Percentiles rank a stretch among this genome's conserved stretches.
Evolutionary conservation across 1,139 yeast genomes (phyloP).

Genomic region (Yamadazyma friedrichii): DNA sequence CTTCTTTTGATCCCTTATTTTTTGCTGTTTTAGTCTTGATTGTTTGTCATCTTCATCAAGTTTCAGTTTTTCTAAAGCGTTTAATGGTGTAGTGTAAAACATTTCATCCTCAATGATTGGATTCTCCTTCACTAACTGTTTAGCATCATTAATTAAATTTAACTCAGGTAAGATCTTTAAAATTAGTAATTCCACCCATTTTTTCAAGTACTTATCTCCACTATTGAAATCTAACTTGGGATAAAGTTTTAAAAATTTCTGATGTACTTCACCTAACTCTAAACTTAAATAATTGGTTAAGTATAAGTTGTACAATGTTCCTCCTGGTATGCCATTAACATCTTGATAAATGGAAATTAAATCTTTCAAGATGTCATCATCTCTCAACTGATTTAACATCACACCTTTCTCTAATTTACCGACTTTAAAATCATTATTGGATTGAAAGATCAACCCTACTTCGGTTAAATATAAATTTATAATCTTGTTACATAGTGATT

Average conservation of each 20-base stretch:
- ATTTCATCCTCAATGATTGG: slow-evolving; percentile 16
- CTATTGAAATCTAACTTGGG: slow-evolving; percentile 9
- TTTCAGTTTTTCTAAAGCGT: slow-evolving; percentile 18
- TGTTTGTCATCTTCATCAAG: slow-evolving; percentile 18
- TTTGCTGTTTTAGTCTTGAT: slow-evolving; percentile 19
- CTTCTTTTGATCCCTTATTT: slow-evolving; percentile 22
- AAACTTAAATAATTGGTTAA: slow-evolving; percentile 24
- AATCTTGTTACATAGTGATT: slow-evolving; percentile 32
- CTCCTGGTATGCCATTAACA: slow-evolving; percentile 28
- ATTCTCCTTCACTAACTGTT: slow-evolving; percentile 23
- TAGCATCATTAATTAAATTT: slow-evolving; percentile 29
- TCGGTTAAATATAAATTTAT: slow-evolving; percentile 37
- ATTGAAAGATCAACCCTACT: slow-evolving; percentile 29
- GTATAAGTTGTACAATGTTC: slow-evolving; percentile 33
- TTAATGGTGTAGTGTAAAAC: slow-evolving; percentile 17
- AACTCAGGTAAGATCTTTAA: slow-evolving; percentile 37
- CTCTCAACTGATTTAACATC: slow-evolving; percentile 18
- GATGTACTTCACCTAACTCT: slow-evolving; percentile 13
- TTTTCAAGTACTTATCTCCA: slow-evolving; percentile 21
- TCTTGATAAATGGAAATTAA: slow-evolving; percentile 22
- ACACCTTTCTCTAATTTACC: slow-evolving; percentile 15
- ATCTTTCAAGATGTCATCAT: slow-evolving; percentile 24
- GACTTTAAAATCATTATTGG: slow-evolving; percentile 16
- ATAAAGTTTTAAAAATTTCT: slow-evolving; percentile 12
- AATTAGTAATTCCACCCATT: slow-evolving; percentile 33